phyloP scores from a whole-genome alignment of 2,329 filamentous ascomycete species.

The Verticillium longisporum region DNA sequence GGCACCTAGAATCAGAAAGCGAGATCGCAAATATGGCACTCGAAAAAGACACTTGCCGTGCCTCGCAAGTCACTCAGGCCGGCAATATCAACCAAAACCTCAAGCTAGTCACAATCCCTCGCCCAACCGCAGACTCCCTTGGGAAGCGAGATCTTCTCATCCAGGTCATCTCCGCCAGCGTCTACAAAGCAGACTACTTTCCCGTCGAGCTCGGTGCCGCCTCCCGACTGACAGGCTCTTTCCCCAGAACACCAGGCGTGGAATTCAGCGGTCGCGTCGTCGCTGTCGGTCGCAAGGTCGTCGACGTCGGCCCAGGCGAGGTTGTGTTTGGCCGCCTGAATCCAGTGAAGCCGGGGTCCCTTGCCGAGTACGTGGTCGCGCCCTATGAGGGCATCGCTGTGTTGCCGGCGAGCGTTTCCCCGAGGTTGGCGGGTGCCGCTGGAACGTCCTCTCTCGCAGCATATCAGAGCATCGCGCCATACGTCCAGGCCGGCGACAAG shows the following conservation, averaged over 20 bases:
- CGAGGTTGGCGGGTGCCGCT: constrained; percentile 33
- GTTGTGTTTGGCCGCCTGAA: constrained; percentile 32
- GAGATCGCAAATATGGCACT: too few species aligned
- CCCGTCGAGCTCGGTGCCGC: constrained; percentile 5
- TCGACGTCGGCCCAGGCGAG: constrained; percentile 28
- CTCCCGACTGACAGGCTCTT: constrained; percentile 23
- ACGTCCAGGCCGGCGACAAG: constrained; percentile 41
- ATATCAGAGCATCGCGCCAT: constrained; percentile 38
- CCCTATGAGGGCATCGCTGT: constrained; percentile 23
- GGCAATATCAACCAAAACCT: too few species aligned
- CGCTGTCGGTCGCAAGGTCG: constrained; percentile 12
- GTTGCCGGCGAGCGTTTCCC: constrained; percentile 29
- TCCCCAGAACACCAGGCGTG: constrained; percentile 38
- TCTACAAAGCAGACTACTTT: too few species aligned
- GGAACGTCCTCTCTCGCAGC: constrained; percentile 40
- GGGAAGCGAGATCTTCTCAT: too few species aligned
- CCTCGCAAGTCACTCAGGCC: too few species aligned
- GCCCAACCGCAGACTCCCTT: too few species aligned
- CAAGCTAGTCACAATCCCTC: too few species aligned
- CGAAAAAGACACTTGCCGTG: too few species aligned
- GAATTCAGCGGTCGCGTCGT: constrained; percentile 47
- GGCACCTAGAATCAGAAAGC: too few species aligned
- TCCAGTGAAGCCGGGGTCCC: constrained; percentile 26
- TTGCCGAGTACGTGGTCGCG: constrained; percentile 34
- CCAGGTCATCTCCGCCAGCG: too few species aligned